Base-by-base conservation (phyloP, 805 yeast species). In the Cyberlindnera xishuangbannaensis region DNA sequence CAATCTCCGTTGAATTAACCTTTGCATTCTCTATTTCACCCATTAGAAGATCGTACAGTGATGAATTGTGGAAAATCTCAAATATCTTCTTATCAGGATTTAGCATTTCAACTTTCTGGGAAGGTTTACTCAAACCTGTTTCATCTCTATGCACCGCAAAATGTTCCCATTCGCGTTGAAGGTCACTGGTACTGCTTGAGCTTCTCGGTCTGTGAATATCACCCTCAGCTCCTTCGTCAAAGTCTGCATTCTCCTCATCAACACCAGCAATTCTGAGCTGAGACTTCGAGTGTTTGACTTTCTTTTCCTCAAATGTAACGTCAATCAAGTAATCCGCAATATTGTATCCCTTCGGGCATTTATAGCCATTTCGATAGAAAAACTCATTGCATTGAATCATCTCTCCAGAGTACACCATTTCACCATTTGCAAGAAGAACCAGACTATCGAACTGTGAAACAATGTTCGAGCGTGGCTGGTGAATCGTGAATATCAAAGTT, bases 401-500 rank as follows among this genome's bases (percentile, higher is more conserved):
- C n/a, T 75, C 77, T 13, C 98, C 98, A 0, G 95, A 84, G 53
- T 83, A 92, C 3, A 88, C 80, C 55, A 86, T 63, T 44, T 78
- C 77, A 40, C 98, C 97, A 43, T 82, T 82, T 17, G 95, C 81
- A 33, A 92, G 65, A 31, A 92, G 63, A 2, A 90, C 58, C 30
- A 92, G 68, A 48, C 80, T 79, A 53, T 90, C 96, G 58, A 92
- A 92, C 37, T 85, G 61, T 1, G 95, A 79, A 21, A 92, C 97
- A 55, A 92, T 90, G 52, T 92, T 92, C 37, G 96, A 84, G 51
- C 98, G 71, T 9, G 98, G 98, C 55, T 92, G 98, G 61, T 92
- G 98, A 44, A 92, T 92, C 0, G 98, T 86, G 55, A 92, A 82
- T 2, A 92, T 75, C 30, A 92, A 77, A 0, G 98, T 90, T 53